Evolutionary conservation across 1,139 yeast genomes (phyloP).

Genomic region (Lodderomyces jiufengensis): DNA sequence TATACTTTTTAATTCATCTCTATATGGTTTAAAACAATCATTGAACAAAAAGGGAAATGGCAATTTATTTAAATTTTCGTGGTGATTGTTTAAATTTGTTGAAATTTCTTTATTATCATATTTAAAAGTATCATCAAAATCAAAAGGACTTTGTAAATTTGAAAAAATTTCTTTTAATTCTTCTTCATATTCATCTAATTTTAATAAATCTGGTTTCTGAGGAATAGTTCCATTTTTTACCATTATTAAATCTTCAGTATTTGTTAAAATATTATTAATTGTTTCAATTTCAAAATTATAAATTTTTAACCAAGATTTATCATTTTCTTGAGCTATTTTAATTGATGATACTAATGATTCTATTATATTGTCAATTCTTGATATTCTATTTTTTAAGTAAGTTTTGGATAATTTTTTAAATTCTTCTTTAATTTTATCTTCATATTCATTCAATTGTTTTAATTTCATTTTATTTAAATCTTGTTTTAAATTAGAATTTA

Average conservation of each 20-base stretch:
- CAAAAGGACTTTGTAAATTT: constrained; percentile 34
- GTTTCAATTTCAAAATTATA: constrained; percentile 34
- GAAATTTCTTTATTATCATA: constrained; percentile 10
- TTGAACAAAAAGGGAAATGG: constrained; percentile 33
- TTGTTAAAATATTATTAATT: constrained; percentile 29
- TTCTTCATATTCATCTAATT: constrained; percentile 27
- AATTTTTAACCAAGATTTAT: constrained; percentile 33
- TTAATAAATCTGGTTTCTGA: constrained; percentile 19
- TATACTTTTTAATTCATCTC: constrained; percentile 23
- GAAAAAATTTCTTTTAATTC: constrained; percentile 27
- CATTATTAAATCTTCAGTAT: constrained; percentile 32
- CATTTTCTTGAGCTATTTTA: constrained; percentile 26
- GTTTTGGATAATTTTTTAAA: constrained; percentile 27
- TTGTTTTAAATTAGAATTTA: not conserved
- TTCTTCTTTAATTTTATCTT: constrained; percentile 28
- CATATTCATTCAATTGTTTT: constrained; percentile 31
- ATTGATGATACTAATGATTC: constrained; percentile 26
- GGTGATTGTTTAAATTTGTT: constrained; percentile 1
- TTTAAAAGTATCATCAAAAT: constrained; percentile 26
- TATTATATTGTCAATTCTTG: constrained; percentile 30
- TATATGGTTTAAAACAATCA: constrained; percentile 23
- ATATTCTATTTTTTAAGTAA: constrained; percentile 30
- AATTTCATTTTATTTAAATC: constrained; percentile 19
- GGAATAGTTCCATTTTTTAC: constrained; percentile 15
- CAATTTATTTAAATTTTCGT: constrained; percentile 15